Conservation (phyloP, 768 basidiomycete species). For the Rhodotorula taiwanensis region DNA sequence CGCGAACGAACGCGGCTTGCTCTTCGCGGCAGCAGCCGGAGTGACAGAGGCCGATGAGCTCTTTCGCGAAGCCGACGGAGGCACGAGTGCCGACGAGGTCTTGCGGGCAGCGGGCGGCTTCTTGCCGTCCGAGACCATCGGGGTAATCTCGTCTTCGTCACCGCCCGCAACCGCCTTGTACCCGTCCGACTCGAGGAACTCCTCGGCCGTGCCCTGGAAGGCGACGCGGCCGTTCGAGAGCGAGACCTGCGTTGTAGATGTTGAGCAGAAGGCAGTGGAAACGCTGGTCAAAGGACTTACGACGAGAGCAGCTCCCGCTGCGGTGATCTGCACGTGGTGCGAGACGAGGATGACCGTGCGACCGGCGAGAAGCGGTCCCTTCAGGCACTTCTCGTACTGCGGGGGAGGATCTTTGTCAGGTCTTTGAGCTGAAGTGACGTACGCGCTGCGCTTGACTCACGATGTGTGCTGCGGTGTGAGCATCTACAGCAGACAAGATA, state of each 20-base stretch:
- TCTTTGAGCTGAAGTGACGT: neutral
- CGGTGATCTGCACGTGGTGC: conserved; percentile 87
- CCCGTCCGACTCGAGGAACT: conserved; percentile 27
- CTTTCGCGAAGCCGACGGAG: conserved; percentile 24
- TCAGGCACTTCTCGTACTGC: conserved; percentile 53
- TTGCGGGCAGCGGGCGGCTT: neutral
- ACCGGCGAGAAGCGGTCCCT: conserved; percentile 66
- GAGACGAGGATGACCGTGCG: conserved; percentile 83
- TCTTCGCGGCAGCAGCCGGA: neutral
- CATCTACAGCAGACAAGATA: conserved; percentile 61
- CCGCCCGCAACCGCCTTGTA: conserved; percentile 28
- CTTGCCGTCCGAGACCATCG: neutral
- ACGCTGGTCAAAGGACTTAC: conserved; percentile 52
- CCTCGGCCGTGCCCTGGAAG: conserved; percentile 20
- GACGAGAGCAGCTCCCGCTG: conserved; percentile 55
- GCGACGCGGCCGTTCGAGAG: conserved; percentile 36
- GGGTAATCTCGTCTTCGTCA: conserved; percentile 23
- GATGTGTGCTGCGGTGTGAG: conserved; percentile 79
- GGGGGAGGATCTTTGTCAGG: conserved; percentile 59
- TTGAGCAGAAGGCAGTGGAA: conserved; percentile 56
- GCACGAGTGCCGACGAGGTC: neutral
- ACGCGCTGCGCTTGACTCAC: conserved; percentile 46
- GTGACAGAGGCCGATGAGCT: neutral
- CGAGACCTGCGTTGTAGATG: conserved; percentile 20
- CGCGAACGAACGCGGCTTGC: conserved; percentile 19